Percentiles rank a stretch among this genome's conserved stretches.
These are phyloP conservation scores for Asterella californica DNA, from an alignment of 225 moss, liverwort and hornwort species.

Conservation along the genomic window DNA sequence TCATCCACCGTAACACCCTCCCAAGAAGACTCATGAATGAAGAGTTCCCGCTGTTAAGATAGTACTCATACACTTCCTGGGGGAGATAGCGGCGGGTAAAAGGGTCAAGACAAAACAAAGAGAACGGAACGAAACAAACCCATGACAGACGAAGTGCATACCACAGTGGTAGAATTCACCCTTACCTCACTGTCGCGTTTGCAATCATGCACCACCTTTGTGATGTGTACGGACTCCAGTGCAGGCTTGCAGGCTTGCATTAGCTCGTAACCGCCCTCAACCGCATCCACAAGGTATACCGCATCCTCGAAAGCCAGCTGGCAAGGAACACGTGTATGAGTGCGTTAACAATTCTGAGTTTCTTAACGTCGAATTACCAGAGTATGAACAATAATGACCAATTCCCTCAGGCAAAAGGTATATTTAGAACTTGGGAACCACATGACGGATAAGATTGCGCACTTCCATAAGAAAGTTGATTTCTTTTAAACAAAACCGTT, in stretches of 20 bases:
- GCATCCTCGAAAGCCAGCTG: conserved; percentile 70
- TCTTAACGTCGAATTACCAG: neutral
- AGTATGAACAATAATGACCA: neutral
- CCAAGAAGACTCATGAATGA: neutral
- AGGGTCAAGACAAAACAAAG: too few species aligned
- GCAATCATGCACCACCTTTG: conserved; percentile 80
- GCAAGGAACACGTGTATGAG: neutral
- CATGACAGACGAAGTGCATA: neutral
- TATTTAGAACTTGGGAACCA: neutral
- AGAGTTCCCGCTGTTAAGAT: neutral
- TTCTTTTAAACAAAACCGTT: neutral
- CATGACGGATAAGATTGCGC: neutral
- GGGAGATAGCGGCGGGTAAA: too few species aligned
- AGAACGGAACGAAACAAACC: too few species aligned
- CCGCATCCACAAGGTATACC: conserved; percentile 74
- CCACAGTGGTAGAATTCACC: neutral
- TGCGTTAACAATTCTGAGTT: neutral
- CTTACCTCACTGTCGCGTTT: conserved; percentile 84
- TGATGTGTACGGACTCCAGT: conserved; percentile 62
- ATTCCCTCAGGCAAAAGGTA: neutral
- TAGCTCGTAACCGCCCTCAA: conserved; percentile 57
- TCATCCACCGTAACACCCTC: neutral
- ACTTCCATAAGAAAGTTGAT: neutral
- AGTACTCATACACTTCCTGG: too few species aligned
- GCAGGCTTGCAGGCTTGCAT: conserved; percentile 76